A percentile compares a stretch with the other conserved stretches of the same genome.
phyloP scores from a whole-genome alignment of 371 early-diverging fungal genomes.

The Gilbertella persicaria region DNA sequence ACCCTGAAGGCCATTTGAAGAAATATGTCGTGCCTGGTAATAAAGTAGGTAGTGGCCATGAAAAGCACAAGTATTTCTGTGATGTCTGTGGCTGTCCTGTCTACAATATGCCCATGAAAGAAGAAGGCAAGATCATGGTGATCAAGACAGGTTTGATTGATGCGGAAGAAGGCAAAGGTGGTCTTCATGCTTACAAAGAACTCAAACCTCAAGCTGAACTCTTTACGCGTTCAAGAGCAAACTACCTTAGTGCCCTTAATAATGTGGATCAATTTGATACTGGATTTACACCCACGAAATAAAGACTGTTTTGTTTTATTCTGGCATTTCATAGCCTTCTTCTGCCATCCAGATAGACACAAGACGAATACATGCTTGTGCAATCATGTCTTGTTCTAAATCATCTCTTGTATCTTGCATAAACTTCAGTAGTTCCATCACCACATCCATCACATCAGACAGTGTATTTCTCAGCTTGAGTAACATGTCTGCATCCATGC shows the following conservation, averaged over 20 bases:
- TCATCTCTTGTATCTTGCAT: conserved; percentile 35
- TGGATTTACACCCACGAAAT: no score
- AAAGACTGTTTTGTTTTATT: background rate
- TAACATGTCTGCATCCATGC: conserved; percentile 46
- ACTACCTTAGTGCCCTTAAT: no score
- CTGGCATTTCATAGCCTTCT: conserved; percentile 42
- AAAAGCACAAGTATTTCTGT: conserved; percentile 33
- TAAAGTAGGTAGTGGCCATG: conserved; percentile 21
- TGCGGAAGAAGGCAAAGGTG: conserved; percentile 1
- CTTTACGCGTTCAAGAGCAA: no score
- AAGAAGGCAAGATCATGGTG: conserved; percentile 22
- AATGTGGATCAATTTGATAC: no score
- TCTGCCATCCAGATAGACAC: conserved; percentile 50
- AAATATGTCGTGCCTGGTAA: conserved; percentile 20
- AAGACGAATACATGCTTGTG: conserved; percentile 48
- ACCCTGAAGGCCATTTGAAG: conserved; percentile 19
- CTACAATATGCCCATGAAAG: conserved; percentile 29
- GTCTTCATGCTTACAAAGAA: no score
- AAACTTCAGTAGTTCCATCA: conserved; percentile 40
- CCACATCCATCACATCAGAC: conserved; percentile 45
- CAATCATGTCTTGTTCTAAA: conserved; percentile 35
- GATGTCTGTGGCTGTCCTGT: conserved; percentile 27
- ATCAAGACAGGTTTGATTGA: conserved; percentile 32
- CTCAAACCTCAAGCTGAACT: no score
- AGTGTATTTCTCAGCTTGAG: conserved; percentile 42